Evolutionary conservation across 331 rosid species (phyloP), one percentile per base, ranked within the genome.

Genomic region (Acacia concinna): DNA sequence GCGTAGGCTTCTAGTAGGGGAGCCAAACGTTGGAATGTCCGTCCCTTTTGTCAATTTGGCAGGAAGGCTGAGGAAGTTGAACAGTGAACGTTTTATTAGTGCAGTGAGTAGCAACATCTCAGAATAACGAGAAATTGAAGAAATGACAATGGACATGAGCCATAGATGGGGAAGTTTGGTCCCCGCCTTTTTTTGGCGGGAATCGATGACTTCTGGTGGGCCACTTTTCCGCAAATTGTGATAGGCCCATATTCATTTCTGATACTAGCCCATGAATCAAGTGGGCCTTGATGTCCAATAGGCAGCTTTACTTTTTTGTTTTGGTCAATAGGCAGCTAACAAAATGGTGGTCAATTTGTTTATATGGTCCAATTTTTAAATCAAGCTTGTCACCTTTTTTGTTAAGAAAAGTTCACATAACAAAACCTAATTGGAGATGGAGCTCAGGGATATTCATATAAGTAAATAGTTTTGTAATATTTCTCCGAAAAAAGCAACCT

Each of bases 11-110:
- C 84, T 84, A 38, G 81, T 8, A 62, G 81, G 51, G 62, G 90
- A 83, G 25, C 97, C 96, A 74, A 93, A 84, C 8, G 90, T 77
- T 3, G 83, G 93, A 75, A 85, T 60, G 75, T 88, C 97, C 81
- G 44, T 78, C 31, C 83, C 93, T 71, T 87, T 76, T 51, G 88
- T 74, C 79, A 70, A 51, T 78, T 81, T 87, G 28, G 91, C 82
- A 1, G 99, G 97, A 74, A 89, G 91, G 88, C 98, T 93, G 78
- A 21, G 66, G 51, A 49, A 79, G 49, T 68, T 80, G 72, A 80
- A 76, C 75, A 79, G 76, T 31, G 47, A 74, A 62, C 47, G 74
- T 34, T 28, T 43, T 74, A 57, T 38, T 31, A 46, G 23, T 40
- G 37, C 68, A 60, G 27, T 49, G 75, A 25, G 35, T 31, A 12